Percentiles rank a stretch among this genome's conserved stretches.
phyloP scores from a whole-genome alignment of 2,329 filamentous ascomycete genomes.

The Xylaria sp. region DNA sequence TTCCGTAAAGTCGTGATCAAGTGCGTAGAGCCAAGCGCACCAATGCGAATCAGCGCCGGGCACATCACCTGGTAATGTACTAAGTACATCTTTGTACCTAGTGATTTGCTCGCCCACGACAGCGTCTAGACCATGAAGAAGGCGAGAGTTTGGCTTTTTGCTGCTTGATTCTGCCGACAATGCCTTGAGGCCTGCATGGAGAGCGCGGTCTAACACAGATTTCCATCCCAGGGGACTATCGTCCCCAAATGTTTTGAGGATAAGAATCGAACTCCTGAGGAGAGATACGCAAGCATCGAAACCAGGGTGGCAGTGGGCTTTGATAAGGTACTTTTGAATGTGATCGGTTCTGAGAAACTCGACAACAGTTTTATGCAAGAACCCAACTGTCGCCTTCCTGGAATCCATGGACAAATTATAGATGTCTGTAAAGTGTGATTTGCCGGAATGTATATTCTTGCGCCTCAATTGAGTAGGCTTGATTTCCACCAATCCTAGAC shows the following conservation, averaged over 20 bases:
- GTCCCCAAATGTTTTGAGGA: slow-evolving; percentile 7
- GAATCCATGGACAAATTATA: neutral
- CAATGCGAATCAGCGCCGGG: neutral
- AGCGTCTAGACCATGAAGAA: slow-evolving; percentile 12
- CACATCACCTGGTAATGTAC: neutral
- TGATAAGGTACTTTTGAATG: slow-evolving; percentile 7
- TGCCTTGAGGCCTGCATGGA: neutral
- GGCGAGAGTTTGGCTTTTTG: neutral
- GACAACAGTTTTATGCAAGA: slow-evolving; percentile 25
- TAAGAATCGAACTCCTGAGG: slow-evolving; percentile 16
- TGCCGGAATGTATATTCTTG: neutral
- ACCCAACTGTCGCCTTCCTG: slow-evolving; percentile 2
- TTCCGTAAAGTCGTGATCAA: too few species aligned
- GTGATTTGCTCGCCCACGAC: slow-evolving; percentile 3
- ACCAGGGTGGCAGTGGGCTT: neutral
- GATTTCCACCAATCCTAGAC: slow-evolving; percentile 23
- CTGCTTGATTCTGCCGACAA: neutral
- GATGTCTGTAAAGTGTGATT: neutral
- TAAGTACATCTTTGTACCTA: neutral
- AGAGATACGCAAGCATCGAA: slow-evolving; percentile 7
- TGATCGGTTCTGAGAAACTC: slow-evolving; percentile 16
- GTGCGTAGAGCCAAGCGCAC: slow-evolving; percentile 4
- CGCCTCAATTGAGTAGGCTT: neutral
- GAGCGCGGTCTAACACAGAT: neutral
- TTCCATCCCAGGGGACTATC: neutral